A percentile compares a stretch with the other conserved stretches of the same genome.
phyloP scores from a whole-genome alignment of 495 filamentous ascomycete genomes.

The Aspergillus cavernicola region DNA sequence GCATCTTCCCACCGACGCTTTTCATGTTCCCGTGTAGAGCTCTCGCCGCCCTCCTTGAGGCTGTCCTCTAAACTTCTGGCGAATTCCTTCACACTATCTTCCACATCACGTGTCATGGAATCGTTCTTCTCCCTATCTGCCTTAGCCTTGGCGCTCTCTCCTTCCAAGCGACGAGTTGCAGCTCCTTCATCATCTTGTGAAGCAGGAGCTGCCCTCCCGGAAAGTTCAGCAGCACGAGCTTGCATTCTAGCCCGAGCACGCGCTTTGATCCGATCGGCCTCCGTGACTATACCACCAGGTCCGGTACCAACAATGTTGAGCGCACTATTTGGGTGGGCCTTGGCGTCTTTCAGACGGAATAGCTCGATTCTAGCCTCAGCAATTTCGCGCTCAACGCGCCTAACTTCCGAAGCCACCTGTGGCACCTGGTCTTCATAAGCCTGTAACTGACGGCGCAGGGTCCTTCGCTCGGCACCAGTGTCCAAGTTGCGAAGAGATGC shows the following conservation, averaged over 20 bases:
- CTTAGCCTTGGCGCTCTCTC: constrained; percentile 75
- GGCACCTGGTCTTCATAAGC: constrained; percentile 84
- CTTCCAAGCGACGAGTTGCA: constrained; percentile 75
- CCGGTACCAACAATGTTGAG: constrained; percentile 89
- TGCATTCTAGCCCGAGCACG: constrained; percentile 98
- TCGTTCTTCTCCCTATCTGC: constrained; percentile 91
- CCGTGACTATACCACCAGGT: constrained; percentile 85
- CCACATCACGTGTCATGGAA: constrained; percentile 92
- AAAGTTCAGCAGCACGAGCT: constrained; percentile 86
- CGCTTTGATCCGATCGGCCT: constrained; percentile 91
- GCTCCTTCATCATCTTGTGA: constrained; percentile 68
- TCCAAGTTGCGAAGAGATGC: constrained; percentile 68
- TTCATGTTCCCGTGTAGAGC: constrained; percentile 76
- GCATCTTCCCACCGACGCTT: constrained; percentile 93
- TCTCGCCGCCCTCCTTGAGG: constrained; percentile 76
- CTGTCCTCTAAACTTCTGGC: constrained; percentile 76
- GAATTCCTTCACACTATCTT: constrained; percentile 94
- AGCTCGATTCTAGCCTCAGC: constrained; percentile 90
- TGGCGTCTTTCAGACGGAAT: constrained; percentile 90
- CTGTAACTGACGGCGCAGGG: constrained; percentile 84
- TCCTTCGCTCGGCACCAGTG: constrained; percentile 79
- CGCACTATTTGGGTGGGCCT: constrained; percentile 79
- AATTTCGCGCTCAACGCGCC: constrained; percentile 86
- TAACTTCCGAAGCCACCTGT: constrained; percentile 85
- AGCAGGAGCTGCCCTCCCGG: constrained; percentile 66